phyloP scores from a whole-genome alignment of 805 yeast genomes.

The Myxozyma nipponensis region DNA sequence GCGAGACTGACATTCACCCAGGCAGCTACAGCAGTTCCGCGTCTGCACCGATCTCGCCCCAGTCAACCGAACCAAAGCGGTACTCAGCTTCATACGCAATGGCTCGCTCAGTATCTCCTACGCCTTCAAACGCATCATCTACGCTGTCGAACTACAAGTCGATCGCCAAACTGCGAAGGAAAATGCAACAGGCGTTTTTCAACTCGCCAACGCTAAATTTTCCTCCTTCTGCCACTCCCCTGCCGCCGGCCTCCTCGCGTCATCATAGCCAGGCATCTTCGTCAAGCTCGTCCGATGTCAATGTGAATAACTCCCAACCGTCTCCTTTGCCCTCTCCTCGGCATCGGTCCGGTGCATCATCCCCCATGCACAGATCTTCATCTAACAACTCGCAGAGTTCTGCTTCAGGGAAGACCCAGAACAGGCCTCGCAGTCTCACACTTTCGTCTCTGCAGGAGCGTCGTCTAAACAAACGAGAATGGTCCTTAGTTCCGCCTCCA shows the following conservation, averaged over 20 bases:
- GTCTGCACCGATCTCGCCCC: conserved; percentile 16
- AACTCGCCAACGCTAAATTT: not conserved
- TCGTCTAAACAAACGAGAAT: not conserved
- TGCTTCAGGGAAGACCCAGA: not conserved
- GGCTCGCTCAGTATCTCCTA: conserved; percentile 12
- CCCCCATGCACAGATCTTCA: conserved; percentile 17
- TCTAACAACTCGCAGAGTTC: conserved; percentile 13
- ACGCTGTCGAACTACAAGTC: conserved; percentile 10
- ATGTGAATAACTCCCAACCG: conserved; percentile 1
- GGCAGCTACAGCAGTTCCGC: not conserved
- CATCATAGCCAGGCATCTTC: conserved; percentile 8
- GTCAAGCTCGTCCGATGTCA: conserved; percentile 11
- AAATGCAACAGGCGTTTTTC: conserved; percentile 16
- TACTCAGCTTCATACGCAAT: not conserved
- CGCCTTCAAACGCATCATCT: conserved; percentile 23
- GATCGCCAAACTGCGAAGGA: conserved; percentile 8
- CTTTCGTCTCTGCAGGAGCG: conserved; percentile 20
- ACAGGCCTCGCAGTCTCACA: conserved; percentile 23
- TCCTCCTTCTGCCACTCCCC: not conserved
- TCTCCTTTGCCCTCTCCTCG: conserved; percentile 9
- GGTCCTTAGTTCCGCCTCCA: conserved; percentile 2
- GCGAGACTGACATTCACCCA: conserved; percentile 16
- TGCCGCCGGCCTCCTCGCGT: conserved; percentile 2
- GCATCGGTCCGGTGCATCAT: conserved; percentile 8
- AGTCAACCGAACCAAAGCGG: not conserved